Evolutionary conservation across 192 early-diverging fungal genomes (phyloP).

Genomic region (Backusella tarrabulga): DNA sequence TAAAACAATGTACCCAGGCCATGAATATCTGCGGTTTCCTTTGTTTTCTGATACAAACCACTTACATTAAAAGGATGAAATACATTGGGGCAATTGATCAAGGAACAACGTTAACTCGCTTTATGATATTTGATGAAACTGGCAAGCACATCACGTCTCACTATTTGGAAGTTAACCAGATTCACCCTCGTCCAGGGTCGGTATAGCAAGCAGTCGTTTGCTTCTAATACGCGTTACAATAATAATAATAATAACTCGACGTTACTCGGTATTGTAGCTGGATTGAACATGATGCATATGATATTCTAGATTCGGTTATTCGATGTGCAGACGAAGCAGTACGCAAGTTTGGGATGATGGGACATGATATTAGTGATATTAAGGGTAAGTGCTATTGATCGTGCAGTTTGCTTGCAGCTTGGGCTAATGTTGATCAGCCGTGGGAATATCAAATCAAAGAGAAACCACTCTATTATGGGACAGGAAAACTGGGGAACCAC

Average conservation of each 20-base stretch:
- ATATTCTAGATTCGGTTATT: conserved; percentile 69
- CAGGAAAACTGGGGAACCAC: conserved; percentile 68
- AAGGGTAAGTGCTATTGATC: not conserved
- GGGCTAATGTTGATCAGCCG: conserved; percentile 30
- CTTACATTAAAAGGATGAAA: conserved; percentile 31
- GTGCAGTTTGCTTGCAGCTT: no score
- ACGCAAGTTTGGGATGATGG: conserved; percentile 59
- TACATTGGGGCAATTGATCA: conserved; percentile 88
- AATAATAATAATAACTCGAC: not conserved
- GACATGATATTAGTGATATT: conserved; percentile 49
- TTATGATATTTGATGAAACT: conserved; percentile 82
- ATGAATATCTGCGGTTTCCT: no score
- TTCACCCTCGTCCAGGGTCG: conserved; percentile 71
- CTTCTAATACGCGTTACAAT: not conserved
- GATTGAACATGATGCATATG: conserved; percentile 84
- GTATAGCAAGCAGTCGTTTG: not conserved
- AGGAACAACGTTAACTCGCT: conserved; percentile 88
- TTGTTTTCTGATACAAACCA: not conserved
- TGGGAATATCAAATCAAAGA: conserved; percentile 95
- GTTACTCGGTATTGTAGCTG: conserved; percentile 47
- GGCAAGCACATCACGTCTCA: conserved; percentile 70
- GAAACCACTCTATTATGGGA: conserved; percentile 92
- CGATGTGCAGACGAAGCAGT: conserved; percentile 65
- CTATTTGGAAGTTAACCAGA: conserved; percentile 79
- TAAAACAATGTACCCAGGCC: no score